Conservation (phyloP, 768 basidiomycete genomes). For the Rubroboletus satanas region DNA sequence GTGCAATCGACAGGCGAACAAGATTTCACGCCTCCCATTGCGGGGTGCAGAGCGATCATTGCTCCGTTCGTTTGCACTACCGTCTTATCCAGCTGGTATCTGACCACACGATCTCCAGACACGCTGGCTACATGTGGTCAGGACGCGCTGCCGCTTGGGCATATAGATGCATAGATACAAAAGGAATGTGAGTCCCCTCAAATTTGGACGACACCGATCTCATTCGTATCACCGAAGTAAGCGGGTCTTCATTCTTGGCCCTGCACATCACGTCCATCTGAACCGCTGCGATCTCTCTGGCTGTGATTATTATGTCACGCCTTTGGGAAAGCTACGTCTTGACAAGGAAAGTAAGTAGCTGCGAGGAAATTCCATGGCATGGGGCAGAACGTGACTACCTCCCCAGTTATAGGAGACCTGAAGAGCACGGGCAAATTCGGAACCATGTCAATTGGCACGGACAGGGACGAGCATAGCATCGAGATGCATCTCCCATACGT, state of each 20-base stretch:
- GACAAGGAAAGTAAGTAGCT: slow-evolving; percentile 67
- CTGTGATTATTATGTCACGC: slow-evolving; percentile 79
- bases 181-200: slow-evolving; percentile 62
- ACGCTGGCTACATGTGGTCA: slow-evolving; percentile 95
- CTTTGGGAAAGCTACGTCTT: slow-evolving; percentile 76
- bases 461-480: slow-evolving; percentile 94
- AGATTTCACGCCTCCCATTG: slow-evolving; percentile 62
- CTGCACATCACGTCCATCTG: slow-evolving; percentile 90
- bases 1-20: slow-evolving; percentile 47
- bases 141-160: slow-evolving; percentile 96
- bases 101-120: slow-evolving; percentile 45
- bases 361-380: not conserved
- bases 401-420: slow-evolving; percentile 15
- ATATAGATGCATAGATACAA: slow-evolving; percentile 81
- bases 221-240: slow-evolving; percentile 48
- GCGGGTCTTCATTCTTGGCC: slow-evolving; percentile 91
- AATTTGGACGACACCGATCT: slow-evolving; percentile 1
- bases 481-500: slow-evolving; percentile 98
- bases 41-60: slow-evolving; percentile 81
- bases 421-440: slow-evolving; percentile 47
- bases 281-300: slow-evolving; percentile 80
- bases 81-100: not conserved
- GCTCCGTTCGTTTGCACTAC: slow-evolving; percentile 67
- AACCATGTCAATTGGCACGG: slow-evolving; percentile 58
- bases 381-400: slow-evolving; percentile 4